phyloP scores from a whole-genome alignment of 352 stramenopile species.

The Peronospora destructor region DNA sequence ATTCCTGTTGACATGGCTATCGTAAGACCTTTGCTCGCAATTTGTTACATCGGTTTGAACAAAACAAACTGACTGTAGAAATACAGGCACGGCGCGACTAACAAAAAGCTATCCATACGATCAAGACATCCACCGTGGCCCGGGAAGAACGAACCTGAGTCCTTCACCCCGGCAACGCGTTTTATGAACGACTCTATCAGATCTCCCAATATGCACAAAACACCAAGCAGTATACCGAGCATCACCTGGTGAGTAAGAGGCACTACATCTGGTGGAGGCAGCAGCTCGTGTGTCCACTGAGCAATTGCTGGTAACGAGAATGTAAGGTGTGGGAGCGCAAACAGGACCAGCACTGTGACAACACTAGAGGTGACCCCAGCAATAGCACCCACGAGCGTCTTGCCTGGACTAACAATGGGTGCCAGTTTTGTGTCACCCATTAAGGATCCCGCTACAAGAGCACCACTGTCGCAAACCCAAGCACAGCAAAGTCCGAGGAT shows the following conservation, averaged over 20 bases:
- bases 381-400: conserved; percentile 51
- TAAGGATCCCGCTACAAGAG: conserved; percentile 47
- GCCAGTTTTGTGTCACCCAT: conserved; percentile 56
- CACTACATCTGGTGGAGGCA: conserved; percentile 27
- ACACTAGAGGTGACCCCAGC: conserved; percentile 47
- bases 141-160: conserved; percentile 65
- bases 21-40: not conserved
- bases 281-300: conserved; percentile 17
- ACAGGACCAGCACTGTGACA: conserved; percentile 40
- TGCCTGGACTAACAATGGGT: conserved; percentile 58
- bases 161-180: conserved; percentile 59
- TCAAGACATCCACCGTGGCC: conserved; percentile 73
- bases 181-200: conserved; percentile 67
- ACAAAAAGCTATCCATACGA: conserved; percentile 74
- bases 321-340: conserved; percentile 21
- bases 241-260: conserved; percentile 32
- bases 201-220: conserved; percentile 58
- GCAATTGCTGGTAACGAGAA: conserved; percentile 9
- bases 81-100: conserved; percentile 56
- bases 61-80: conserved; percentile 39
- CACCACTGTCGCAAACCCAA: conserved; percentile 64
- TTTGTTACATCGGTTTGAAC: not conserved
- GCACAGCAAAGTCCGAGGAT: conserved; percentile 53
- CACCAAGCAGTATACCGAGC: conserved; percentile 40
- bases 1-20: conserved; percentile 9